Base-by-base conservation (phyloP, 78 protist genomes). In the Anaeramoeba flamelloides region DNA sequence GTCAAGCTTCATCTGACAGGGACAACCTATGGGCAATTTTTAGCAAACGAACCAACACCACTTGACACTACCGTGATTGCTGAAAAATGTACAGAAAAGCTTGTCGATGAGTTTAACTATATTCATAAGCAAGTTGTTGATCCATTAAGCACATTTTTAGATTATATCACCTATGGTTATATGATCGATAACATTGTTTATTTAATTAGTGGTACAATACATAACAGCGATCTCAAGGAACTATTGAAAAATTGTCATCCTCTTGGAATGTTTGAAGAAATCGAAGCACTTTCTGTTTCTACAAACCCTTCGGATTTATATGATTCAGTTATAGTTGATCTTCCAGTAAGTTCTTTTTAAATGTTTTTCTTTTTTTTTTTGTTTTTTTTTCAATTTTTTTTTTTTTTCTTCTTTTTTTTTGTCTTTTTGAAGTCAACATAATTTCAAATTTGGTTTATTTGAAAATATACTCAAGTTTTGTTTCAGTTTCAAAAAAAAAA, bases 181-280 rank as follows among this genome's bases (percentile, higher is more conserved):
- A 94, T 94, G 98, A 95, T 97, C 84, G 97, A 94, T 89, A 97
- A 97, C 87, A 84, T 97, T 4, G 83, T 95, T 36, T 90, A 94
- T 41, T 81, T 97, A 37, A 86, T 97, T 79, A 86, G 91, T 4
- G 98, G 97, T 78, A 86, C 97, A 26, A 81, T 91, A 33, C 92
- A 91, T 91, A 93, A 87, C 74, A 79, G 94, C 39, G 92, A 90
- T 82, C 78, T 89, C 64, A 3, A 53, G 34, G 95, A 91, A 79
- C 86, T 94, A 1, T 3, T 85, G 8, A 1, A 65, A 8, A 90
- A 92, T 82, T 91, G 95, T 87, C 98, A 97, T 83, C 98, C 98
- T 30, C 92, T 95, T 32, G 98, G 99, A 30, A 34, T 83, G 77
- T 93, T 94, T 75, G 90, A 89, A 41, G 64, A 85, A 30, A 69